Evolutionary conservation across 306 rosid genomes (phyloP).

Genomic region (Bauhinia variegata): DNA sequence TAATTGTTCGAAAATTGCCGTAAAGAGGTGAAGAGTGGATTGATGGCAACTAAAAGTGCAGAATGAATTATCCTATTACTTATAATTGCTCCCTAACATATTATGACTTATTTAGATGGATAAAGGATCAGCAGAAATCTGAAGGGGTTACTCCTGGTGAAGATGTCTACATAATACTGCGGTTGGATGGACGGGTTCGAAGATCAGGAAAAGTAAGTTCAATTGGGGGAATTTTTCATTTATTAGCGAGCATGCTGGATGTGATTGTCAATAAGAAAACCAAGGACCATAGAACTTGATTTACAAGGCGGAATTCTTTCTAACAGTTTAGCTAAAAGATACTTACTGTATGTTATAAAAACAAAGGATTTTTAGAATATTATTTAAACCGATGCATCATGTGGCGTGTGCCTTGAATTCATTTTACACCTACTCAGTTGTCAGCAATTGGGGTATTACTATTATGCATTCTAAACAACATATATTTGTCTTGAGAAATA

Average conservation of each 20-base stretch:
- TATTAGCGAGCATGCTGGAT: conserved; percentile 7
- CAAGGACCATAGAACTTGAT: conserved; percentile 1
- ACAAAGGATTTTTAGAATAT: conserved; percentile 12
- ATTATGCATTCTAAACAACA: conserved; percentile 6
- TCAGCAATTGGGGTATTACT: background rate
- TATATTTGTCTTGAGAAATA: conserved; percentile 18
- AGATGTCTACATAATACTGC: conserved; percentile 85
- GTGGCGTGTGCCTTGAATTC: background rate
- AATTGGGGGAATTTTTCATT: conserved; percentile 4
- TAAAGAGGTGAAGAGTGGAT: conserved; percentile 15
- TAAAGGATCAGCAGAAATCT: conserved; percentile 81
- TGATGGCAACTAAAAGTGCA: conserved; percentile 17
- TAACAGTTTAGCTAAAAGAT: background rate
- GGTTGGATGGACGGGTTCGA: conserved; percentile 94
- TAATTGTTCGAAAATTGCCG: background rate
- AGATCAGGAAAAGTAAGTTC: conserved; percentile 89
- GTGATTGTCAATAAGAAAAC: conserved; percentile 21
- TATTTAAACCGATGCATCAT: conserved; percentile 5
- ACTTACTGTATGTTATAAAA: background rate
- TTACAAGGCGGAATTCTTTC: background rate
- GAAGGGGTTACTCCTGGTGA: conserved; percentile 94
- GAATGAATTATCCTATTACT: background rate
- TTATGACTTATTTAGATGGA: conserved; percentile 73
- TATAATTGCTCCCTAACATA: conserved; percentile 10
- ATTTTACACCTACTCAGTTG: conserved; percentile 1